A percentile compares a stretch with the other conserved stretches of the same genome.
These are phyloP conservation scores for Fusarium scirpi DNA, from an alignment of 2,329 filamentous ascomycete species.

Conservation along the genomic window DNA sequence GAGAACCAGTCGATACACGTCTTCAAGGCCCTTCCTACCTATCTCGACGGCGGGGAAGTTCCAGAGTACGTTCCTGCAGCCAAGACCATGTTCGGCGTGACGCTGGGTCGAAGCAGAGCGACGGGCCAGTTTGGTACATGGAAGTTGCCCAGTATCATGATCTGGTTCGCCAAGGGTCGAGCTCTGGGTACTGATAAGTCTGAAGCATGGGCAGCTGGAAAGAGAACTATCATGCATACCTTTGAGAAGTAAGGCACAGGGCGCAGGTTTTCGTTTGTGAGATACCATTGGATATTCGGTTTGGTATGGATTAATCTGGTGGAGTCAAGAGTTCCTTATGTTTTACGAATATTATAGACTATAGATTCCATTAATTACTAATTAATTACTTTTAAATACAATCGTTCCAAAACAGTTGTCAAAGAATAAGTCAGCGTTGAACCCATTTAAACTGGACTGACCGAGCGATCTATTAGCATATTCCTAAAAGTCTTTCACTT, in stretches of 20 bases:
- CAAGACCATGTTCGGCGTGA: conserved; percentile 53
- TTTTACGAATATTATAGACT: background rate
- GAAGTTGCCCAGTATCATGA: conserved; percentile 54
- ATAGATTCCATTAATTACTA: background rate
- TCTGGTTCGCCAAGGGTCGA: conserved; percentile 56
- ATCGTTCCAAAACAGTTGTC: no score
- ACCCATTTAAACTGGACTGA: background rate
- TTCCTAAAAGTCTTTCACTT: background rate
- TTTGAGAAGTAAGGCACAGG: conserved; percentile 49
- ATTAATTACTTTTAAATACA: background rate
- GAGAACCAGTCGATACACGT: conserved; percentile 53
- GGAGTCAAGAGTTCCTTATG: conserved; percentile 7
- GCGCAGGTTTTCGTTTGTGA: background rate
- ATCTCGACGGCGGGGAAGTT: conserved; percentile 49
- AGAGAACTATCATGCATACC: conserved; percentile 48
- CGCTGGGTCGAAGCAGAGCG: conserved; percentile 55
- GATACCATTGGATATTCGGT: conserved; percentile 1
- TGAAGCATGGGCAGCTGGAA: conserved; percentile 50
- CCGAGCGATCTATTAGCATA: background rate
- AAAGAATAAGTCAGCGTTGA: no score
- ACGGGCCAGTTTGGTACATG: conserved; percentile 54
- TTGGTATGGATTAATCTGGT: background rate
- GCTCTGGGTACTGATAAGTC: conserved; percentile 53
- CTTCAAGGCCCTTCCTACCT: conserved; percentile 51
- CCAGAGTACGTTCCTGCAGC: conserved; percentile 49